Conservation (phyloP, 2,329 filamentous ascomycete genomes). For the Fusarium mundagurra region DNA sequence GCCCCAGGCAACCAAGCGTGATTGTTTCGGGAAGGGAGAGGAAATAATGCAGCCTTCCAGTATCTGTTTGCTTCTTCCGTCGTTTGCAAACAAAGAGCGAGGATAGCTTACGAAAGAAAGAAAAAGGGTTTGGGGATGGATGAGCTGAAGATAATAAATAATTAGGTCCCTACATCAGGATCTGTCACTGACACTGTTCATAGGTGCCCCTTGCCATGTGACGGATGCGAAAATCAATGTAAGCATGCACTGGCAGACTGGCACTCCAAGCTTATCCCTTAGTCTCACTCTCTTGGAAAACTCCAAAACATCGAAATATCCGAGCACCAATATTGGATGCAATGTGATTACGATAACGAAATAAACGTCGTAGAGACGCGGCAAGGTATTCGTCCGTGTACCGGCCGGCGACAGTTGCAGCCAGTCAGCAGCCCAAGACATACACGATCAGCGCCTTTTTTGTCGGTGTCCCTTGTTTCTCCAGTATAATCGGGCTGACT, state of each 20-base stretch:
- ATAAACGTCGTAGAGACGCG: conserved; percentile 2
- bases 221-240: background rate
- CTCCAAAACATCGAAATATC: conserved; percentile 8
- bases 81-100: background rate
- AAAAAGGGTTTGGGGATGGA: background rate
- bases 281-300: background rate
- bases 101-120: background rate
- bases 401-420: conserved; percentile 13
- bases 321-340: background rate
- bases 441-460: conserved; percentile 21
- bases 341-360: background rate
- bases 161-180: conserved; percentile 10
- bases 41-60: background rate
- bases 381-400: conserved; percentile 23
- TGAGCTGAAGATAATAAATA: conserved; percentile 4
- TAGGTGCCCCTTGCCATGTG: background rate
- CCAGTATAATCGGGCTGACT: conserved; percentile 22
- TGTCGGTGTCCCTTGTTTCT: background rate
- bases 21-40: background rate
- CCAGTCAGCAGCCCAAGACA: conserved; percentile 18
- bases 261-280: background rate
- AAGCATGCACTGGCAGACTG: too few relatives aligned
- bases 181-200: background rate
- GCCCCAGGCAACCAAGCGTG: background rate
- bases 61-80: conserved; percentile 10